phyloP scores from a whole-genome alignment of 1,139 yeast genomes.

The Hansenula sp. region DNA sequence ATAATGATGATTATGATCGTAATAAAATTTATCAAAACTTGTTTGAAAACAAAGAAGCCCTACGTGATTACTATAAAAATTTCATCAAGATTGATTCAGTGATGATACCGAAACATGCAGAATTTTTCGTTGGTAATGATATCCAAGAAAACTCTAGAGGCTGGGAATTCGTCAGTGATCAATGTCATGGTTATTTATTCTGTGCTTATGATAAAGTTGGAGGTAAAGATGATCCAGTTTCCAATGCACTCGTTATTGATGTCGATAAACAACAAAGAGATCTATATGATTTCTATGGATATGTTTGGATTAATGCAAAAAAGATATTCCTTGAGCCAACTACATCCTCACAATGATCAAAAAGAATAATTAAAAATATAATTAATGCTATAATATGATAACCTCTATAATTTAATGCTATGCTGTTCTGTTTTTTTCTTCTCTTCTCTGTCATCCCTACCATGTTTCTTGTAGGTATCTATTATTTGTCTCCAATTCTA shows the following conservation, averaged over 20 bases:
- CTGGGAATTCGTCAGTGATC: constrained; percentile 48
- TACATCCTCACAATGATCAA: neutral
- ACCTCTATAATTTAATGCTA: neutral
- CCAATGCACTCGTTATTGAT: constrained; percentile 12
- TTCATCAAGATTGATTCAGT: constrained; percentile 46
- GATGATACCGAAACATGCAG: constrained; percentile 49
- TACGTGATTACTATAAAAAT: constrained; percentile 31
- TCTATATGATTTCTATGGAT: constrained; percentile 13
- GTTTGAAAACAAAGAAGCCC: constrained; percentile 20
- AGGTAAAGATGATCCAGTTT: constrained; percentile 14
- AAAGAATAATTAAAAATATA: neutral
- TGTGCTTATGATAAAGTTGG: constrained; percentile 53
- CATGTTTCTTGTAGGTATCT: constrained; percentile 90
- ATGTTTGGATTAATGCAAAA: constrained; percentile 8
- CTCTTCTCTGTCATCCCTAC: no score
- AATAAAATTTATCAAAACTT: neutral
- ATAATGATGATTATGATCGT: constrained; percentile 24
- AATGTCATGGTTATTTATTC: constrained; percentile 48
- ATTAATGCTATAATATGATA: neutral
- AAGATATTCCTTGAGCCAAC: neutral
- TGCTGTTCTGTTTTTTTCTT: neutral
- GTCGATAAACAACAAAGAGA: constrained; percentile 9
- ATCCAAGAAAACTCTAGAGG: constrained; percentile 46
- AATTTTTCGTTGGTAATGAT: constrained; percentile 33
- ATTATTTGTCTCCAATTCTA: constrained; percentile 58